phyloP scores from a whole-genome alignment of 768 basidiomycete species.

The Phlegmacium glaucopus region DNA sequence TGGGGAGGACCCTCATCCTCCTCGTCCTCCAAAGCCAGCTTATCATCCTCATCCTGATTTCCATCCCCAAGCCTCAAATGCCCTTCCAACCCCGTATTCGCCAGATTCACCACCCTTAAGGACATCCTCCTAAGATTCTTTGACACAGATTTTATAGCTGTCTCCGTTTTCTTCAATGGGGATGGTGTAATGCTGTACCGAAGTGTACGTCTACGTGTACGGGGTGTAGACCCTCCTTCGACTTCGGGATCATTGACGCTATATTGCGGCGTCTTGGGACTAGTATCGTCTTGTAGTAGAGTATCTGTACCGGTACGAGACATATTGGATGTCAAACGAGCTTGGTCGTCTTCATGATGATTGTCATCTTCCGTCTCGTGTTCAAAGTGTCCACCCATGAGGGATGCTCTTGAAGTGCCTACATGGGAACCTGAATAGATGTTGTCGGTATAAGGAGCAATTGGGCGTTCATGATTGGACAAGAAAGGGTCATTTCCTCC shows the following conservation, averaged over 20 bases:
- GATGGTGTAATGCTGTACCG: conserved; percentile 56
- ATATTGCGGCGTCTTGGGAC: conserved; percentile 20
- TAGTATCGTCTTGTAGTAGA: conserved; percentile 14
- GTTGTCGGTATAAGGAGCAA: conserved; percentile 26
- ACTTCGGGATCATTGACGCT: conserved; percentile 48
- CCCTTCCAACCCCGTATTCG: conserved; percentile 55
- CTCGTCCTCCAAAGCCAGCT: conserved; percentile 25
- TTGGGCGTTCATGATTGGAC: conserved; percentile 31
- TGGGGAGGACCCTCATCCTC: conserved; percentile 31
- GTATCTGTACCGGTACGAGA: conserved; percentile 16
- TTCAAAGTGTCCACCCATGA: conserved; percentile 35
- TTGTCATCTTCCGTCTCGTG: conserved; percentile 32
- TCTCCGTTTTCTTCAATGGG: conserved; percentile 58
- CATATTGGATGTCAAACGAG: conserved; percentile 54
- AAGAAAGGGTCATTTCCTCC: conserved; percentile 40
- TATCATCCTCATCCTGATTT: conserved; percentile 30
- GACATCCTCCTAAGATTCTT: conserved; percentile 61
- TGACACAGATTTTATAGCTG: conserved; percentile 55
- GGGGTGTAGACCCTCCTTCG: conserved; percentile 36
- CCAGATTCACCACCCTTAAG: conserved; percentile 79
- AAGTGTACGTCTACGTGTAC: conserved; percentile 37
- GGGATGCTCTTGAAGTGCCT: conserved; percentile 49
- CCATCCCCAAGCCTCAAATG: conserved; percentile 54
- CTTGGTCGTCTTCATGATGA: conserved; percentile 55
- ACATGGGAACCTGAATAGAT: conserved; percentile 40